These are phyloP conservation scores for Thermomucor indicae-seudaticae DNA, from an alignment of 371 early-diverging fungal species.

Conservation along the genomic window DNA sequence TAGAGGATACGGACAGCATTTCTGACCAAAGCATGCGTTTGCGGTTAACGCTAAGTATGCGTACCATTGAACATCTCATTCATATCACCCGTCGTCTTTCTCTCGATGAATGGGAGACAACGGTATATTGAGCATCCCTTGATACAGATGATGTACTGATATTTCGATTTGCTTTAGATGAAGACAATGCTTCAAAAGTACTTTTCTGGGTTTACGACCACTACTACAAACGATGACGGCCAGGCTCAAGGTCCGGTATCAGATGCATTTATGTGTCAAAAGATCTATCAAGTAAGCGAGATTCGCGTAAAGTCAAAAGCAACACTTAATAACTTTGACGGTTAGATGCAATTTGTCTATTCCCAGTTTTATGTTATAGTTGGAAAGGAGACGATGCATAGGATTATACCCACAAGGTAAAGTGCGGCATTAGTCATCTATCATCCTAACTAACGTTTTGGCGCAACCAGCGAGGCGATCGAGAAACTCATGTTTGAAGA, in stretches of 20 bases:
- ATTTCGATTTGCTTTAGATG: conserved; percentile 27
- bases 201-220: conserved; percentile 56
- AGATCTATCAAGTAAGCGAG: conserved; percentile 35
- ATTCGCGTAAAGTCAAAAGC: not conserved
- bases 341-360: conserved; percentile 61
- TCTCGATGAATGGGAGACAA: conserved; percentile 54
- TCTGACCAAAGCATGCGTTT: conserved; percentile 13
- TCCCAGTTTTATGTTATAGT: conserved; percentile 51
- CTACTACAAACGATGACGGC: conserved; percentile 12
- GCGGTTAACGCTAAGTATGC: conserved; percentile 48
- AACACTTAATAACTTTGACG: not conserved
- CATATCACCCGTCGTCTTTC: conserved; percentile 42
- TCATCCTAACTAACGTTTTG: not conserved
- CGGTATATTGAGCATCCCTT: conserved; percentile 26
- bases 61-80: conserved; percentile 52
- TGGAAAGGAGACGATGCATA: conserved; percentile 50
- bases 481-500: conserved; percentile 50
- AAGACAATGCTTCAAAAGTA: conserved; percentile 61
- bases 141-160: not conserved
- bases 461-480: conserved; percentile 44
- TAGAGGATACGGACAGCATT: conserved; percentile 8
- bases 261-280: conserved; percentile 29
- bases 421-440: too few species aligned
- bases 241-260: conserved; percentile 10
- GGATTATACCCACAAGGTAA: conserved; percentile 57